Base-by-base conservation (phyloP, 2,329 filamentous ascomycete genomes). In the Ophiostoma himal-ulmi region DNA sequence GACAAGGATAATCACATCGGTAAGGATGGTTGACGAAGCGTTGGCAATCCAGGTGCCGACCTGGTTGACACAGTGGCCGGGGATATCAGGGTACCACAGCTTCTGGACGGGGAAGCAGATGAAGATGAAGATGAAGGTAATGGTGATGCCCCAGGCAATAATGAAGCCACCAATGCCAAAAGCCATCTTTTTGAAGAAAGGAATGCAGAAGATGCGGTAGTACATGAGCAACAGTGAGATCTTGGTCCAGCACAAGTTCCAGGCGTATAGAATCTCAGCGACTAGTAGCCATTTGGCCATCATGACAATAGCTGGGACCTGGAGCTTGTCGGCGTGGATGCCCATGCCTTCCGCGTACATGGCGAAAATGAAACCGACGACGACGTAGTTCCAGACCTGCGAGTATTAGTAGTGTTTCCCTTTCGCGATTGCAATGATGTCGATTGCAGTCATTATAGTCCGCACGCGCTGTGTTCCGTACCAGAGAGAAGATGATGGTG, bases 121-220 rank as follows among this genome's bases (percentile, higher is more conserved):
- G 30, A 65, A 65, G 62, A 65, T 65, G 36, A 65, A 65, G 62
- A 65, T 65, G 34, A 65, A 65, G 20, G 62, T 65, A 13, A 65
- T 65, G 20, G 62, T 65, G 36, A 65, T 39, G 36, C 62, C 62
- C 62, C 62, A 65, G 20, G 62, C 62, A 10, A 65, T 37, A 22
- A 65, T 41, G 36, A 65, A 65, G 36, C 34, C 36, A 36, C 62
- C 30, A 22, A 65, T 39, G 20, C 20, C 36, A n/a, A 22, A 65
- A 36, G 62, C 62, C 36, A 65, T 4, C 17, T 22, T n/a, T 20
- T 65, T 65, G 36, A 65, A 65, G 36, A 65, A 65, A 36, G 62
- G 62, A 65, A 65, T 65, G 34, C 62, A 65, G 34, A 65, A 65
- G 20, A 65, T 65, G 62, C 62, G 62, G 62, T 65, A 65, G 62